Evolutionary conservation across 2,329 filamentous ascomycete species (phyloP), one percentile per base, ranked within the genome.

Genomic region (Aspergillus latus): DNA sequence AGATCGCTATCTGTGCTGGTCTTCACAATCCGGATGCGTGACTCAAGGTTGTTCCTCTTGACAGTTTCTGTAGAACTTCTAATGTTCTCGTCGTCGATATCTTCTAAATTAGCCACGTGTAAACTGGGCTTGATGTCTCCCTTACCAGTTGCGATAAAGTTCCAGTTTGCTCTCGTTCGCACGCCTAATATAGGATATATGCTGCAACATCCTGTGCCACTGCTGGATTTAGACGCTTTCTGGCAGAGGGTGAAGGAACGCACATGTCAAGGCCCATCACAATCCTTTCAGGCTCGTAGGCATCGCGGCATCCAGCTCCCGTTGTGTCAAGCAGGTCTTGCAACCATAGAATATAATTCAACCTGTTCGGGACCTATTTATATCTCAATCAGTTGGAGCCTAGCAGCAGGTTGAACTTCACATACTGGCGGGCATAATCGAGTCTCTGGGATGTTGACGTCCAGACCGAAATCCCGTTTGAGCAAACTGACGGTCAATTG

Each of bases 291-390:
- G 76, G 70, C 52, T 85, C 78, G 62, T 84, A 87, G 0, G 76
- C 77, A 45, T 80, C 76, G 6, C 64, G 65, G 59, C 78, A 75
- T 55, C 73, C 64, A 13, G 76, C 74, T 8, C 76, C 76, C 0
- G 87, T 88, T 1, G 85, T 87, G 66, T 96, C 91, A 5, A 97
- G 70, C 0, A 99, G 82, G 2, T 82, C 80, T 66, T 96, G 91
- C 1, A 97, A 78, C 92, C 92, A 97, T 7, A 92, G 77, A 21
- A 97, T 84, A 71, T 99, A 99, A 68, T 93, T 94, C 72, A 95
- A 87, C 78, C 78, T 74, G 57, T 78, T 78, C 4, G 77, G 77
- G 5, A 80, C 72, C 76, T 80, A 51, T 11, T 49, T 26, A 28
- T 29, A 37, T 16, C 6, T 13, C 26, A 11, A 36, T 60, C 58